Conservation (phyloP, 2,329 filamentous ascomycete genomes). For the Byssothecium circinans region DNA sequence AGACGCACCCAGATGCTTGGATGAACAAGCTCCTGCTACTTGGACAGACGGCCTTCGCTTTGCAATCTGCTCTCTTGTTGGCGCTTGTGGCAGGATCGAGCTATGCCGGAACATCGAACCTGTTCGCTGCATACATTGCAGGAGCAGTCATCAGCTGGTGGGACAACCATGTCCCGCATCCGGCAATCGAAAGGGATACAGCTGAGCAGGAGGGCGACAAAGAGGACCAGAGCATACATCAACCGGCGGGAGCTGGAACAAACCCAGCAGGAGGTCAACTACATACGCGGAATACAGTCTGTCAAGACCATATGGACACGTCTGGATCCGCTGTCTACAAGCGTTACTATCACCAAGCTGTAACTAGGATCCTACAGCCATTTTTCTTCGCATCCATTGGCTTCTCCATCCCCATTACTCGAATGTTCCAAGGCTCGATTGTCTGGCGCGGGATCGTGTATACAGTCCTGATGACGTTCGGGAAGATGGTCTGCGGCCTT, state of each 20-base stretch:
- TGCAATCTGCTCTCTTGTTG: constrained; percentile 56
- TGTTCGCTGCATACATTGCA: constrained; percentile 64
- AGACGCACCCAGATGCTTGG: constrained; percentile 15
- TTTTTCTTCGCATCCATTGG: constrained; percentile 77
- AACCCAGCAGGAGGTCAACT: too few species aligned
- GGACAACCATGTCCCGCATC: constrained; percentile 48
- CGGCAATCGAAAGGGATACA: neutral
- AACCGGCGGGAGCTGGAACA: neutral
- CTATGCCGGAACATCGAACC: constrained; percentile 64
- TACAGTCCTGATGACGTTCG: constrained; percentile 67
- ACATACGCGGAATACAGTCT: too few species aligned
- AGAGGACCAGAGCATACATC: neutral
- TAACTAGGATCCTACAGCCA: constrained; percentile 63
- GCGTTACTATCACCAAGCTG: constrained; percentile 49
- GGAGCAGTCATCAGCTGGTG: constrained; percentile 64
- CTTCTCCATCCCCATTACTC: constrained; percentile 73
- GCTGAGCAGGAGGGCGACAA: neutral
- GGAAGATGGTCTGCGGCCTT: constrained; percentile 46
- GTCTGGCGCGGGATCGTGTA: constrained; percentile 77
- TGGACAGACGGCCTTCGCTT: constrained; percentile 45
- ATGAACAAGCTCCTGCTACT: constrained; percentile 29
- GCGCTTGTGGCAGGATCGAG: constrained; percentile 54
- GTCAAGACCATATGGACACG: constrained; percentile 2
- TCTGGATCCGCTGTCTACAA: constrained; percentile 45
- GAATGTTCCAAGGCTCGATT: constrained; percentile 65